A percentile compares a stretch with the other conserved stretches of the same genome.
These are phyloP conservation scores for Limtongozyma cylindracea DNA, from an alignment of 805 yeast species.

Conservation along the genomic window DNA sequence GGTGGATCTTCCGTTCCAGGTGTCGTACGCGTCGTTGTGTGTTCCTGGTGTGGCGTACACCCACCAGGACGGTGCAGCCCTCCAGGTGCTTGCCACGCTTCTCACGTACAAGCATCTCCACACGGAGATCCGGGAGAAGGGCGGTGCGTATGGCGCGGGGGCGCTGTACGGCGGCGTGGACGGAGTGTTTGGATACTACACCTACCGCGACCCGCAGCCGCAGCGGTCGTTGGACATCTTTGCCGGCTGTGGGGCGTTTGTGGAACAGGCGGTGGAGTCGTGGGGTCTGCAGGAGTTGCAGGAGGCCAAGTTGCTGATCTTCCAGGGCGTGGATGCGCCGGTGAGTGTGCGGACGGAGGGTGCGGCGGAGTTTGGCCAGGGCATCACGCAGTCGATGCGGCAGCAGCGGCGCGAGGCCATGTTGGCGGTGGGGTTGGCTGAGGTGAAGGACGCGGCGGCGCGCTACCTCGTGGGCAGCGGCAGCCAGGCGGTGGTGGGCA, in stretches of 20 bases:
- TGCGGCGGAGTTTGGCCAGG: slow-evolving; percentile 31
- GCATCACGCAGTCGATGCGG: slow-evolving; percentile 52
- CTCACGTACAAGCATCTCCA: slow-evolving; percentile 69
- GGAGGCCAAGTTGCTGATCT: slow-evolving; percentile 76
- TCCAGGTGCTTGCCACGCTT: slow-evolving; percentile 62
- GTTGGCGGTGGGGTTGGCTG: slow-evolving; percentile 35
- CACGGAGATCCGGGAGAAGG: slow-evolving; percentile 76
- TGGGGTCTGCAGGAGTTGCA: slow-evolving; percentile 49
- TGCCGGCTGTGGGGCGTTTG: slow-evolving; percentile 22
- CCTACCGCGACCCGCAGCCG: slow-evolving; percentile 65
- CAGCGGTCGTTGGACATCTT: too few relatives aligned
- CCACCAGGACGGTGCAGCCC: slow-evolving; percentile 56
- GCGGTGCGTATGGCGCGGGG: slow-evolving; percentile 98
- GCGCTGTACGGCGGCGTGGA: slow-evolving; percentile 59
- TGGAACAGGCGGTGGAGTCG: slow-evolving; percentile 9
- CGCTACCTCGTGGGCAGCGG: slow-evolving; percentile 21
- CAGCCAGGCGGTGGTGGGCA: slow-evolving; percentile 13
- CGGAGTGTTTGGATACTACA: slow-evolving; percentile 61
- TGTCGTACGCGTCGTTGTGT: slow-evolving; percentile 55
- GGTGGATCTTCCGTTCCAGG: slow-evolving; percentile 67
- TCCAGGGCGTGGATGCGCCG: slow-evolving; percentile 86
- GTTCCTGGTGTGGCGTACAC: slow-evolving; percentile 40
- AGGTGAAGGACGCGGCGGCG: slow-evolving; percentile 39
- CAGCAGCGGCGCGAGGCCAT: slow-evolving; percentile 59
- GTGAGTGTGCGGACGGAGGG: slow-evolving; percentile 64